phyloP scores from a whole-genome alignment of 805 yeast species.

The Danielia oregonensis region DNA sequence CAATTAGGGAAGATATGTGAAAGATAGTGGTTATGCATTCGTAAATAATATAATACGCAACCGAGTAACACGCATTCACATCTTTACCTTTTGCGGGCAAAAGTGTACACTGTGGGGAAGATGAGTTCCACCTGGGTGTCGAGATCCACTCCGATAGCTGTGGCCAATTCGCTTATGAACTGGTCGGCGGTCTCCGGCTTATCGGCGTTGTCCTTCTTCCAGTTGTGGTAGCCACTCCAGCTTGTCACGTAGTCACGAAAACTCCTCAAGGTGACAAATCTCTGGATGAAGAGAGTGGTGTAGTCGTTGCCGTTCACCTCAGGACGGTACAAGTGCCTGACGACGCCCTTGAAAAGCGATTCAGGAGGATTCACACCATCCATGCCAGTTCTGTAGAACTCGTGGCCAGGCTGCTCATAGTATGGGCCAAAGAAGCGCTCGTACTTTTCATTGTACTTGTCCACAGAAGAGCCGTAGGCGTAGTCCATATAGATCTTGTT shows the following conservation, averaged over 20 bases:
- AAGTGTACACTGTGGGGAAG: conserved; percentile 55
- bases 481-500: conserved; percentile 51
- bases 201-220: conserved; percentile 31
- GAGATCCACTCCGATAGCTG: conserved; percentile 43
- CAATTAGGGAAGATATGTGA: too few relatives aligned
- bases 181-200: conserved; percentile 46
- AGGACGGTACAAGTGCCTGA: conserved; percentile 25
- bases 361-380: conserved; percentile 34
- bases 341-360: conserved; percentile 21
- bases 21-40: too few relatives aligned
- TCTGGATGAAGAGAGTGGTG: conserved; percentile 22
- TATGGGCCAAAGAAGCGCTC: conserved; percentile 48
- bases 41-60: too few relatives aligned
- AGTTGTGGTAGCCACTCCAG: conserved; percentile 38
- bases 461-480: conserved; percentile 35
- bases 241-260: conserved; percentile 28
- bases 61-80: too few relatives aligned
- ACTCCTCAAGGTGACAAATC: conserved; percentile 15
- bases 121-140: conserved; percentile 41
- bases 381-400: conserved; percentile 32
- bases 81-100: conserved; percentile 32
- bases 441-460: conserved; percentile 13
- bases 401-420: conserved; percentile 48
- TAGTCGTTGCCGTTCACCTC: conserved; percentile 3
- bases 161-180: conserved; percentile 42